Percentiles rank a stretch among this genome's conserved stretches.
Conservation (phyloP, 148 eudicot genomes). For the Mesembryanthemum crystallinum region DNA sequence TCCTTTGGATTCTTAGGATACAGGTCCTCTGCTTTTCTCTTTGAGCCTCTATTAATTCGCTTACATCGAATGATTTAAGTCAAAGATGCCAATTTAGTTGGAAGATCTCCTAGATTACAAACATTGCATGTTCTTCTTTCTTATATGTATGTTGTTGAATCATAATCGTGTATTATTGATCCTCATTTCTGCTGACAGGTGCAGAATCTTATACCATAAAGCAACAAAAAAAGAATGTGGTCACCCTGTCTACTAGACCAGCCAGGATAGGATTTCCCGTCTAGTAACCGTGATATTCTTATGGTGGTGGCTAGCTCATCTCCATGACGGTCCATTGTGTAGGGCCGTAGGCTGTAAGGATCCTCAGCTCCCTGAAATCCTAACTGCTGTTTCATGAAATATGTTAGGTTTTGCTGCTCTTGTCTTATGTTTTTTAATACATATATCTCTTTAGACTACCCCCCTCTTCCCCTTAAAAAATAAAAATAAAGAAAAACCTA, state of each 20-base stretch:
- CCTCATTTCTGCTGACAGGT: not conserved
- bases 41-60: not conserved
- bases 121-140: conserved; percentile 26
- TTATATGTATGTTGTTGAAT: not conserved
- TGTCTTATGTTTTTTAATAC: no score
- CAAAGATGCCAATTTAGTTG: conserved; percentile 20
- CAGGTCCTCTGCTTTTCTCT: not conserved
- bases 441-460: not conserved
- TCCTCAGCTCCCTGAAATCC: conserved; percentile 1
- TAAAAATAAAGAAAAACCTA: not conserved
- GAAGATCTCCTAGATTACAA: conserved; percentile 8
- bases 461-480: not conserved
- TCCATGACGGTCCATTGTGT: conserved; percentile 17
- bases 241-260: conserved; percentile 12
- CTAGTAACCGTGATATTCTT: not conserved
- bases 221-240: not conserved
- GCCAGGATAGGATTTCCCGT: not conserved
- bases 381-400: not conserved
- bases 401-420: not conserved
- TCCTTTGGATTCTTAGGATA: not conserved
- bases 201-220: conserved; percentile 6
- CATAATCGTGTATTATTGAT: conserved; percentile 11
- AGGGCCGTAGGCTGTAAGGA: no score
- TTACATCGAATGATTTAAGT: conserved; percentile 13
- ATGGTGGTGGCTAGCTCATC: conserved; percentile 11